Base-by-base conservation (phyloP, 371 early-diverging fungal genomes). In the Cladochytrium tenue region DNA sequence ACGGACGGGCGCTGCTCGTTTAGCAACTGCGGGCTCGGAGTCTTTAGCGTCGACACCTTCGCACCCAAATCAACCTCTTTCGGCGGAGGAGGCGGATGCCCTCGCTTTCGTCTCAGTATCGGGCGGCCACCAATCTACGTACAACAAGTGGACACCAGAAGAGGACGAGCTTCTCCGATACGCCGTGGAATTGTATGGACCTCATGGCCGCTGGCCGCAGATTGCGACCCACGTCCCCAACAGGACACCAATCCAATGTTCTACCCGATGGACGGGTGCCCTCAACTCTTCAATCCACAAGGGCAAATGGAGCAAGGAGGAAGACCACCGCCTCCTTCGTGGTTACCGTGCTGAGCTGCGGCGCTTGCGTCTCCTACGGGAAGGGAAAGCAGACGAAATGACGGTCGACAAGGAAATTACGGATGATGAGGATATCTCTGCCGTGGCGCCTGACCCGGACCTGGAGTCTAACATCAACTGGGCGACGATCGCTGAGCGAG, bases 231-330 rank as follows among this genome's bases (percentile, higher is more conserved):
- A 79, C 60, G 81, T 90, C 3, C 87, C 88, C 0, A 81, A 82
- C 63, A 72, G 88, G 33, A 88, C 88, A 2, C 85, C 90, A 0
- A 82, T 86, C 79, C 87, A 88, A 73, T 90, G 90, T 67, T 82
- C 84, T 10, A 85, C 86, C n/a, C 81, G 87, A 20, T 90, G 87
- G 86, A 66, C 81, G 25, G 86, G 87, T 32, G 85, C 88, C 15
- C 70, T 89, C 34, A 89, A 87, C 66, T 83, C 85, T 0, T 76
- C 82, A 59, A 87, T 86, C 33, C 82, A 77, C 53, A 83, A 85
- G 51, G 91, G 91, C 15, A 83, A 89, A 43, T 90, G 91, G 91
- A 79, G 85, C 26, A 71, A 74, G n/a, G 74, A 79, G 2, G 89
- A 89, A 73, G 91, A 90, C 70, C 67, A 63, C 2, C 74, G 82